Conservation (phyloP, 805 yeast genomes). For the Pichia gijzeniarum region DNA sequence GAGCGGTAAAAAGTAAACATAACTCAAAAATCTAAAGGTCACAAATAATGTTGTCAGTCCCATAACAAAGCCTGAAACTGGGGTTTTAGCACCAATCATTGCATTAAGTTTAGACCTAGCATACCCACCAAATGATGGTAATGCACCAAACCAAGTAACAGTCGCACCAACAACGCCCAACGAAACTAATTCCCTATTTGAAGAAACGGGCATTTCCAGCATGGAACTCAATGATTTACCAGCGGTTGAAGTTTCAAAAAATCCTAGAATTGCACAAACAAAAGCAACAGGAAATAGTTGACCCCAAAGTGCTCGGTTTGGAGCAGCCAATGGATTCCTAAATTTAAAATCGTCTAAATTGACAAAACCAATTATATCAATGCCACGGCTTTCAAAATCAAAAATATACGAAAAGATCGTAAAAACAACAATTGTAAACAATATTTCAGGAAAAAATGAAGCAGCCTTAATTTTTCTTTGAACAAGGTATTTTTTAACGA, state of each 20-base stretch:
- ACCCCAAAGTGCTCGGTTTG: constrained; percentile 42
- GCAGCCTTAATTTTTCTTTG: constrained; percentile 34
- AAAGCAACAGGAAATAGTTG: constrained; percentile 62
- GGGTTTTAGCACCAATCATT: constrained; percentile 80
- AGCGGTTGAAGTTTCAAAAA: constrained; percentile 90
- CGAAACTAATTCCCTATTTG: constrained; percentile 88
- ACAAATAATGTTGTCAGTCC: constrained; percentile 68
- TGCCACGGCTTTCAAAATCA: constrained; percentile 47
- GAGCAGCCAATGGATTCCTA: constrained; percentile 50
- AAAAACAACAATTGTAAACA: constrained; percentile 60
- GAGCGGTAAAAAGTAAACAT: constrained; percentile 67
- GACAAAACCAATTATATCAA: constrained; percentile 67
- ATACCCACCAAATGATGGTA: constrained; percentile 94
- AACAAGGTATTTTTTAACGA: constrained; percentile 34
- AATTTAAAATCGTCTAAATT: constrained; percentile 44
- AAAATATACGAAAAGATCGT: constrained; percentile 44
- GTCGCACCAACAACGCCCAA: constrained; percentile 69
- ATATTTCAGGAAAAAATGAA: constrained; percentile 77
- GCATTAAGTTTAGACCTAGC: constrained; percentile 90
- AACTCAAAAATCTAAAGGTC: constrained; percentile 50
- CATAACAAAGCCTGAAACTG: constrained; percentile 77
- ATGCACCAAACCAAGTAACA: constrained; percentile 54
- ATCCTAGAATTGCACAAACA: constrained; percentile 78
- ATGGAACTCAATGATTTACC: constrained; percentile 76
- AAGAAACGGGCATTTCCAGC: constrained; percentile 66